A percentile compares a stretch with the other conserved stretches of the same genome.
phyloP scores from a whole-genome alignment of 192 early-diverging fungal species.

The Linnemannia hyalina region DNA sequence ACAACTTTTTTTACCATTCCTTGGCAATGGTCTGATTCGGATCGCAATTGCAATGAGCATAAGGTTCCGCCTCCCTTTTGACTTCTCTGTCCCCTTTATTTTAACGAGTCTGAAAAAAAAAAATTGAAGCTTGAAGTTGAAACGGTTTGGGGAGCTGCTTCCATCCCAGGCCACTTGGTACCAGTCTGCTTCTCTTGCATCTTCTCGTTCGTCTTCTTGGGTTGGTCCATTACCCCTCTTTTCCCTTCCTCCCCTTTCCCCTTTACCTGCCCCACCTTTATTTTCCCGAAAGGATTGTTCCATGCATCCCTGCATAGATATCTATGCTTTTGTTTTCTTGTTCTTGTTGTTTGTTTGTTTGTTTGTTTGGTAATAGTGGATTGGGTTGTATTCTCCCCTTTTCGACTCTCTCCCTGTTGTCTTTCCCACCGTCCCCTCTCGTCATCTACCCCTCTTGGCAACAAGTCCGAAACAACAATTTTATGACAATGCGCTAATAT shows the following conservation, averaged over 20 bases:
- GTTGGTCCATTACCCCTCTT: not conserved
- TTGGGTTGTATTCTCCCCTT: not conserved
- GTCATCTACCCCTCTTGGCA: not conserved
- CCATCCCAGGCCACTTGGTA: not conserved
- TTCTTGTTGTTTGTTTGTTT: not conserved
- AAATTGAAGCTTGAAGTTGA: not conserved
- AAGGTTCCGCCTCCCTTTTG: not conserved
- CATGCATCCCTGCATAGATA: conserved; percentile 30
- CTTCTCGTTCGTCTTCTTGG: not conserved
- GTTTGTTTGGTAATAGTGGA: not conserved
- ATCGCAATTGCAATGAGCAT: not conserved
- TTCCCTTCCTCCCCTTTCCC: not conserved
- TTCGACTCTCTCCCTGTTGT: not conserved
- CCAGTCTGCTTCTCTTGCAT: not conserved
- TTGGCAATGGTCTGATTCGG: not conserved
- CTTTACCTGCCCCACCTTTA: not conserved
- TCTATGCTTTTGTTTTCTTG: not conserved
- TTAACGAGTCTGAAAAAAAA: not conserved
- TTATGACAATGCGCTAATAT: not conserved
- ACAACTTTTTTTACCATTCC: not conserved
- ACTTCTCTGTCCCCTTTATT: not conserved
- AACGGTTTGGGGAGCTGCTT: not conserved
- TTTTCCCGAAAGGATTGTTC: conserved; percentile 9
- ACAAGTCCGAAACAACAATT: conserved; percentile 3
- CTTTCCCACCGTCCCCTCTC: not conserved